Conservation (phyloP, 1,284 basidiomycete genomes). For the Trametes hirsuta region DNA sequence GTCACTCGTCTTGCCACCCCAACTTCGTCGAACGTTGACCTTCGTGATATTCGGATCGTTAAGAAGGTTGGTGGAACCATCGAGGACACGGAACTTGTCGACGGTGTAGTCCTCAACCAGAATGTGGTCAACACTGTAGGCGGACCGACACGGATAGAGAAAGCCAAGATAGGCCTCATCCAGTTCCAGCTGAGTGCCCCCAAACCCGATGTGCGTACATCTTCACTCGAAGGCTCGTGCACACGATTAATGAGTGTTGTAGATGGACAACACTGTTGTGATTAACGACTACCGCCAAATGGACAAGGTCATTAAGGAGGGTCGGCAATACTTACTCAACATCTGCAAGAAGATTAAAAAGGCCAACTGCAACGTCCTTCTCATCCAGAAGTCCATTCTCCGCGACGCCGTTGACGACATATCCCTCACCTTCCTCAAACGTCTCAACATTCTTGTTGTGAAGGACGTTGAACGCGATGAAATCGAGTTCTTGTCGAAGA, state of each 20-base stretch:
- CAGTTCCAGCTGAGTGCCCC: conserved; percentile 99
- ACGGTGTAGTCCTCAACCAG: conserved; percentile 96
- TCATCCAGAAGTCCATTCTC: conserved; percentile 99
- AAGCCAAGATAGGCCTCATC: conserved; percentile 98
- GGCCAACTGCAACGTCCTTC: conserved; percentile 97
- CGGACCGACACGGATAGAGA: conserved; percentile 95
- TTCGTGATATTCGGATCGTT: conserved; percentile 94
- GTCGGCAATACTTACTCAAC: conserved; percentile 96
- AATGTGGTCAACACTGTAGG: conserved; percentile 90
- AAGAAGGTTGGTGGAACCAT: conserved; percentile 99
- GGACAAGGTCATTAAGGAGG: conserved; percentile 99
- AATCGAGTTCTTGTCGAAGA: conserved; percentile 96
- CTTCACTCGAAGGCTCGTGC: not conserved
- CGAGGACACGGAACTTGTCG: conserved; percentile 97
- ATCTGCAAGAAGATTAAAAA: conserved; percentile 99
- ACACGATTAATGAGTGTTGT: not conserved
- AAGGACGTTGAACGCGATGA: conserved; percentile 99
- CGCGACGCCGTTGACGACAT: conserved; percentile 98
- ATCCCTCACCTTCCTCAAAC: conserved; percentile 98
- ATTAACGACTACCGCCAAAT: conserved; percentile 99
- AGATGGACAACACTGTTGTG: conserved; percentile 99
- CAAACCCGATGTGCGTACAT: conserved; percentile 86
- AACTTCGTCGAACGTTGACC: conserved; percentile 92
- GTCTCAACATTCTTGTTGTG: conserved; percentile 95
- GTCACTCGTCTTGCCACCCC: conserved; percentile 89